phyloP scores from a whole-genome alignment of 192 early-diverging fungal genomes.

The Coemansia brasiliensis region DNA sequence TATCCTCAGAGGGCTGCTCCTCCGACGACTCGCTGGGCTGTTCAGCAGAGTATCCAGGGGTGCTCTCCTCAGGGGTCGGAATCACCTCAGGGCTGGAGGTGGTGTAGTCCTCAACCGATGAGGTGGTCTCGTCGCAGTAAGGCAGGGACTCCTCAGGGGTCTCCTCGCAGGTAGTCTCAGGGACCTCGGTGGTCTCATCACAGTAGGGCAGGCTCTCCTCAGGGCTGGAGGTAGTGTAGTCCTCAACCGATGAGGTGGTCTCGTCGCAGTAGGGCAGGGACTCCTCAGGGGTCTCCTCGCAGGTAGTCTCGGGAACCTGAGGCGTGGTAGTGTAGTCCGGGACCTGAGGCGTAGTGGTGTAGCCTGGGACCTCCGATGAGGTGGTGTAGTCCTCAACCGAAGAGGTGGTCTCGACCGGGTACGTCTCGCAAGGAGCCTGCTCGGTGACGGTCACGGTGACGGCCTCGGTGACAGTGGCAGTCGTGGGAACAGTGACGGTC shows the following conservation, averaged over 20 bases:
- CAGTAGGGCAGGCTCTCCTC: not conserved
- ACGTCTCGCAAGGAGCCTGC: slow-evolving; percentile 7
- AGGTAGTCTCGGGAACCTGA: slow-evolving; percentile 5
- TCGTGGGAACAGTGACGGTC: slow-evolving; percentile 13
- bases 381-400: slow-evolving; percentile 25
- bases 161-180: slow-evolving; percentile 13
- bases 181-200: slow-evolving; percentile 4
- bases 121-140: slow-evolving; percentile 13
- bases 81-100: not conserved
- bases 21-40: slow-evolving; percentile 5
- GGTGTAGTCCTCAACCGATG: slow-evolving; percentile 19
- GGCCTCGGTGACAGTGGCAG: slow-evolving; percentile 13
- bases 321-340: not conserved
- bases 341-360: not conserved
- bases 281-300: slow-evolving; percentile 18
- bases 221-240: slow-evolving; percentile 5
- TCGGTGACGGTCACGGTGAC: slow-evolving; percentile 6
- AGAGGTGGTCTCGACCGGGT: slow-evolving; percentile 13
- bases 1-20: not conserved
- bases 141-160: slow-evolving; percentile 9
- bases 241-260: slow-evolving; percentile 7
- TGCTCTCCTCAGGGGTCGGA: slow-evolving; percentile 4
- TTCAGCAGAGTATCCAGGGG: not conserved
- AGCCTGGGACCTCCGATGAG: not conserved
- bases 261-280: not conserved